A percentile compares a stretch with the other conserved stretches of the same genome.
These are phyloP conservation scores for Fraxinus angustifolia DNA, from an alignment of 305 asterid species.

Conservation along the genomic window DNA sequence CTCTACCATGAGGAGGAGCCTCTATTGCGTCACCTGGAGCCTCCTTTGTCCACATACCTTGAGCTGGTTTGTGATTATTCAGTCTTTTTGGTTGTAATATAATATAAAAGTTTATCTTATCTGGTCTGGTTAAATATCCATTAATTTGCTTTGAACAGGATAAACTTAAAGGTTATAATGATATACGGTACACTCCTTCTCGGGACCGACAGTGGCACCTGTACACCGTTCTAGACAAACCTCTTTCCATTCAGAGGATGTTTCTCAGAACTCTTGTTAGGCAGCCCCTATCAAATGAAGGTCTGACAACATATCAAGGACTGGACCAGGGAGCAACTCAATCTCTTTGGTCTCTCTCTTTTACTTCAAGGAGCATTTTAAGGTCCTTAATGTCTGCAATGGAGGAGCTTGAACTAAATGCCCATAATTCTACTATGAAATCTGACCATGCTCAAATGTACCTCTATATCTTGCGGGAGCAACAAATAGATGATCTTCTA, in stretches of 20 bases:
- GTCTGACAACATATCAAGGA: slow-evolving; percentile 55
- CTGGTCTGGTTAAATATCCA: slow-evolving; percentile 17
- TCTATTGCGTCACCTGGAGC: slow-evolving; percentile 91
- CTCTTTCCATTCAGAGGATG: slow-evolving; percentile 64
- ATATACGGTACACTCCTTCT: slow-evolving; percentile 82
- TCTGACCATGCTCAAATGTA: slow-evolving; percentile 97
- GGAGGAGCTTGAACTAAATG: slow-evolving; percentile 96
- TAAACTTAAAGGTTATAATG: slow-evolving; percentile 74
- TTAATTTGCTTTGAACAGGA: slow-evolving; percentile 52
- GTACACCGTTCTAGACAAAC: slow-evolving; percentile 77
- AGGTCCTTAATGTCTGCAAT: slow-evolving; percentile 84
- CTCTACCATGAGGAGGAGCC: slow-evolving; percentile 80
- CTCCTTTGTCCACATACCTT: slow-evolving; percentile 94
- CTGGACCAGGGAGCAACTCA: slow-evolving; percentile 49
- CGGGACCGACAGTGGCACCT: slow-evolving; percentile 99
- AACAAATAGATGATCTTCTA: slow-evolving; percentile 74
- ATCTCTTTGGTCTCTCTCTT: slow-evolving; percentile 55
- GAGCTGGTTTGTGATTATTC: slow-evolving; percentile 63
- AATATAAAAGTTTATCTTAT: not conserved
- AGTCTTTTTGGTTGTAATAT: slow-evolving; percentile 3
- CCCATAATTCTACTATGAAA: slow-evolving; percentile 75
- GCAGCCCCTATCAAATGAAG: slow-evolving; percentile 82
- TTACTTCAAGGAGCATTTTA: slow-evolving; percentile 91
- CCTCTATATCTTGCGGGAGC: slow-evolving; percentile 77
- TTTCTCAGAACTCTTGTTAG: slow-evolving; percentile 92